Evolutionary conservation across 768 basidiomycete species (phyloP), one percentile per base, ranked within the genome.

Genomic region (Cystobasidium ongulense): DNA sequence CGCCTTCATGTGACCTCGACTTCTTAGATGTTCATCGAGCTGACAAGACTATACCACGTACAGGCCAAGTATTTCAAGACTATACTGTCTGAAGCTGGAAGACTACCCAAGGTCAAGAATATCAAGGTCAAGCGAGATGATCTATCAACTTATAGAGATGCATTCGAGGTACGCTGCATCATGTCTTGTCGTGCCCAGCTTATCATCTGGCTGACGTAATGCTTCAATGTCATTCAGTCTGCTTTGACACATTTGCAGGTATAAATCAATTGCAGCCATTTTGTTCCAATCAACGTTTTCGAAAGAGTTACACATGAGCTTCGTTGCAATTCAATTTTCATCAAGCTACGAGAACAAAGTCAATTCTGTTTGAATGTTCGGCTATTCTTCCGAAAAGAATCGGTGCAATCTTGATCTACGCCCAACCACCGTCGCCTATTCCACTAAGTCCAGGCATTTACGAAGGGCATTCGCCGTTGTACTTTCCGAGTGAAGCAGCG

Each of bases 31-130:
- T 54, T 7, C n/a, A 23, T 23, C 53, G 10, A n/a, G 7, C 53
- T 11, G 23, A 15, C 4, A 59, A 10, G 29, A 4, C 46, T 3
- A 21, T 35, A 5, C 23, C 4, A 11, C 5, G 2, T 15, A 31
- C 57, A 83, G 78, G 81, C 80, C 52, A 63, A 78, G 72, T 25
- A 38, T 43, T 96, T 96, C 84, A 95, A 94, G 81, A 80, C 82
- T 2, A 89, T 96, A 86, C 80, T 96, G 76, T 87, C 85, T 75
- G 84, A 85, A 1, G 88, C 89, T 0, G 86, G 86, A 63, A 91
- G 92, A 78, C 81, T 90, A 46, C 83, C 85, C 2, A 85, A 84
- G 76, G 84, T 96, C 23, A 89, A 88, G 80, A 86, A 87, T 77
- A 67, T 90, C 75, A 86, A 86, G 75, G 83, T 93, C 33, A 35